Percentiles rank a stretch among this genome's conserved stretches.
phyloP scores from a whole-genome alignment of 2,329 filamentous ascomycete species.

The Bipolaris bicolor region DNA sequence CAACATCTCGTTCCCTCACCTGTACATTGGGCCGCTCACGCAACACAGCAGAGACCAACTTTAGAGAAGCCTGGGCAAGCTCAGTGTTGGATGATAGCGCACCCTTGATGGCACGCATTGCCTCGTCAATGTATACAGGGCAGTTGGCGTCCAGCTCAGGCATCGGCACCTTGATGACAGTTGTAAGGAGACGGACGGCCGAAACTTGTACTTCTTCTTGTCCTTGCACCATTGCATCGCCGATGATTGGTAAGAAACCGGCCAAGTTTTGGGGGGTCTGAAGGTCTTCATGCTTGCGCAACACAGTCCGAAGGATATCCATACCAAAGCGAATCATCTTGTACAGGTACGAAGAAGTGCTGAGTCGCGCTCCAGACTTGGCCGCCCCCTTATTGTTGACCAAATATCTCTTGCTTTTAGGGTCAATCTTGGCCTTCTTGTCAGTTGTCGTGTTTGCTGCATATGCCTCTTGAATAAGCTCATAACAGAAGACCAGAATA shows the following conservation, averaged over 20 bases:
- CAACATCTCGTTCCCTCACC: slow-evolving; percentile 81
- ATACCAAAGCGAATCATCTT: slow-evolving; percentile 89
- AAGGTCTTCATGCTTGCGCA: slow-evolving; percentile 83
- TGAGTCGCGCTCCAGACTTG: slow-evolving; percentile 72
- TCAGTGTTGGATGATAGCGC: slow-evolving; percentile 82
- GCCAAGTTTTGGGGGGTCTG: slow-evolving; percentile 79
- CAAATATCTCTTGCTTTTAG: slow-evolving; percentile 72
- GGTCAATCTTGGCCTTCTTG: slow-evolving; percentile 36
- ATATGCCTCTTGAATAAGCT: slow-evolving; percentile 88
- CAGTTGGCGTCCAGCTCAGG: slow-evolving; percentile 70
- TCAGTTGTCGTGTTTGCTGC: slow-evolving; percentile 60
- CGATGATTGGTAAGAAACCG: slow-evolving; percentile 87
- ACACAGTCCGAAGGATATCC: slow-evolving; percentile 81
- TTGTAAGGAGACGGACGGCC: slow-evolving; percentile 81
- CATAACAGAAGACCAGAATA: slow-evolving; percentile 92
- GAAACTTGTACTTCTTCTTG: slow-evolving; percentile 94
- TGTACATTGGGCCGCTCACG: slow-evolving; percentile 77
- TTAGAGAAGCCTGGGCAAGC: slow-evolving; percentile 83
- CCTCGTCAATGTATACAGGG: slow-evolving; percentile 83
- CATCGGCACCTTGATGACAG: slow-evolving; percentile 84
- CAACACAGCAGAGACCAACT: slow-evolving; percentile 83
- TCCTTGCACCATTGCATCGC: slow-evolving; percentile 80
- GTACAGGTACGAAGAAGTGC: slow-evolving; percentile 78
- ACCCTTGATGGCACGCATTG: slow-evolving; percentile 78
- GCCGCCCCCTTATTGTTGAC: slow-evolving; percentile 77